phyloP scores from a whole-genome alignment of 208 protist species.

The Endotrypanum monterogeii region DNA sequence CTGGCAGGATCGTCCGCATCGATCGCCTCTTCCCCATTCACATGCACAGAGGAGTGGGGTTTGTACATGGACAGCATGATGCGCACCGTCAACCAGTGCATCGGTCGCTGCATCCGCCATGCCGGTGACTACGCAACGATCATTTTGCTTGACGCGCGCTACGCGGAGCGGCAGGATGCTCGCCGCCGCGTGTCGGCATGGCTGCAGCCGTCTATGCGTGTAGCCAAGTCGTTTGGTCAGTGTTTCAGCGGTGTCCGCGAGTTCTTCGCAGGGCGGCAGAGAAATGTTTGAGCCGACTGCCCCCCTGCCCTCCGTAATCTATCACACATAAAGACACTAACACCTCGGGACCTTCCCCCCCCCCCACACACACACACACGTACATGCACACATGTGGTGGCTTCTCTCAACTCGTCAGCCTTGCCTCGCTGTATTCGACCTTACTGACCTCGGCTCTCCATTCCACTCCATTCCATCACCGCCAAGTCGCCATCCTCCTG shows the following conservation, averaged over 20 bases:
- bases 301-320: background rate
- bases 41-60: slow-evolving; percentile 52
- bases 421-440: background rate
- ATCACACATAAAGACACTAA: background rate
- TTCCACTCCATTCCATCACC: background rate
- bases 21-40: slow-evolving; percentile 17
- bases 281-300: background rate
- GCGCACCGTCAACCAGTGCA: slow-evolving; percentile 96
- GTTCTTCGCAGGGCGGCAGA: slow-evolving; percentile 46
- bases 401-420: background rate
- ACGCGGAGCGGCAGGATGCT: slow-evolving; percentile 55
- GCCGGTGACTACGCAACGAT: slow-evolving; percentile 92
- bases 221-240: slow-evolving; percentile 52
- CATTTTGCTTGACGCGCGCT: slow-evolving; percentile 93
- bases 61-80: slow-evolving; percentile 95
- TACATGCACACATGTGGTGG: background rate
- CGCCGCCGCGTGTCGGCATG: slow-evolving; percentile 51
- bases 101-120: slow-evolving; percentile 96
- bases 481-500: too few species aligned
- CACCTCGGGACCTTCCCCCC: background rate
- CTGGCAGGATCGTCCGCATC: background rate
- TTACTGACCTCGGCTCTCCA: background rate
- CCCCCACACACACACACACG: background rate
- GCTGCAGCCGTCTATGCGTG: slow-evolving; percentile 68
- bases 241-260: slow-evolving; percentile 68